Evolutionary conservation across 169 alveolate species (phyloP).

Genomic region (Plasmodium malariae): DNA sequence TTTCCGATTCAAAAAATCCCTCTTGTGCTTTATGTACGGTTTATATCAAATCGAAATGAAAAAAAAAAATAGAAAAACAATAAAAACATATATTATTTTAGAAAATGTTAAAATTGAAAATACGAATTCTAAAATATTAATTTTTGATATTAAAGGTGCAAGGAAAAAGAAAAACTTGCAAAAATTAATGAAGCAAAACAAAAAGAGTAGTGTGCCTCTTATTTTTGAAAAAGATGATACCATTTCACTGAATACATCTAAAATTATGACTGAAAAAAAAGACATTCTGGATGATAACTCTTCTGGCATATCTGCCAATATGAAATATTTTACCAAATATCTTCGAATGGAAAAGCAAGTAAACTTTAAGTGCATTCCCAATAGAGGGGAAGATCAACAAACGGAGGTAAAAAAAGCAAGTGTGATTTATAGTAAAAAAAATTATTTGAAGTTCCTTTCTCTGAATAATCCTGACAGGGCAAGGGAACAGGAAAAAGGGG

Average conservation of each 20-base stretch:
- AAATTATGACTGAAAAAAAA: slow-evolving; percentile 27
- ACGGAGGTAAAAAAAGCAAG: background rate
- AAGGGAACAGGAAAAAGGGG: background rate
- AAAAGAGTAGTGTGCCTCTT: background rate
- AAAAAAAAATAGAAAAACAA: slow-evolving; percentile 33
- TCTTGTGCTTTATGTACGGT: slow-evolving; percentile 52
- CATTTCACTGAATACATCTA: slow-evolving; percentile 24
- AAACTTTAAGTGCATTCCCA: background rate
- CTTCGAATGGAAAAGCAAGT: slow-evolving; percentile 34
- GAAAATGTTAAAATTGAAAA: slow-evolving; percentile 65
- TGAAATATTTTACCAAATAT: slow-evolving; percentile 22
- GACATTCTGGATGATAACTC: slow-evolving; percentile 20
- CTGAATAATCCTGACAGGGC: background rate
- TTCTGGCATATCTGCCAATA: slow-evolving; percentile 40
- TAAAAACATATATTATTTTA: slow-evolving; percentile 55
- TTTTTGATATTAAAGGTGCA: slow-evolving; percentile 76
- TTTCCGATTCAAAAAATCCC: slow-evolving; percentile 49
- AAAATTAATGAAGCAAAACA: slow-evolving; percentile 54
- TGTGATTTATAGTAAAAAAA: background rate
- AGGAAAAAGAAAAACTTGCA: slow-evolving; percentile 73
- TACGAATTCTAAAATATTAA: slow-evolving; percentile 52
- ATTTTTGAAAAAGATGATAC: slow-evolving; percentile 42
- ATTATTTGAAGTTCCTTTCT: slow-evolving; percentile 11
- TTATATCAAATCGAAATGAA: slow-evolving; percentile 62
- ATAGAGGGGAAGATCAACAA: background rate